A percentile compares a stretch with the other conserved stretches of the same genome.
Conservation (phyloP, 2,329 filamentous ascomycete genomes). For the Talaromyces albobiverticillius region DNA sequence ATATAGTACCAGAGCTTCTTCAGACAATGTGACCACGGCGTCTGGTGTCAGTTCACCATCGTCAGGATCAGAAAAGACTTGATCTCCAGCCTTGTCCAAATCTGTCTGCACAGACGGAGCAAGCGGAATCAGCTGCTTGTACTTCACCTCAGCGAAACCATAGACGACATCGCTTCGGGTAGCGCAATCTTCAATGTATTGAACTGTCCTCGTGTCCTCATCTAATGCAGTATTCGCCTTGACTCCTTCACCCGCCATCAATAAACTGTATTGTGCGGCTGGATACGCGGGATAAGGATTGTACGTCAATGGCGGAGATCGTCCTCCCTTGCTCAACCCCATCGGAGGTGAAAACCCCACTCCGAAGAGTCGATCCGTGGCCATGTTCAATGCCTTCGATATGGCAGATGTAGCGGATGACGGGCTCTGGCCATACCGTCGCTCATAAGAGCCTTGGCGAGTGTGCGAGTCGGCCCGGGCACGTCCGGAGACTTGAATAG, state of each 20-base stretch:
- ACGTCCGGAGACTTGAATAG: conserved; percentile 71
- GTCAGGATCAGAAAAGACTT: conserved; percentile 51
- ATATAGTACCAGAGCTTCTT: conserved; percentile 93
- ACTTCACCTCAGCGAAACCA: conserved; percentile 97
- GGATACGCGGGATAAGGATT: conserved; percentile 84
- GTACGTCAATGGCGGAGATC: conserved; percentile 46
- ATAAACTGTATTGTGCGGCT: conserved; percentile 66
- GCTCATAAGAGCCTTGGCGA: conserved; percentile 76
- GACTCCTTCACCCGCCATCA: conserved; percentile 61
- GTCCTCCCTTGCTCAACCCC: conserved; percentile 42
- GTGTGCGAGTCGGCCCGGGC: conserved; percentile 63
- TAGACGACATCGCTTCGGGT: conserved; percentile 94
- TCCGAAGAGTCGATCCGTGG: conserved; percentile 62
- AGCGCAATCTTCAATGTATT: conserved; percentile 85
- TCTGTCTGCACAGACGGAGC: conserved; percentile 62
- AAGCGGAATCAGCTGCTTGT: conserved; percentile 89
- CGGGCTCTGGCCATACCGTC: conserved; percentile 68
- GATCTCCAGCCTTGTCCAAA: conserved; percentile 26
- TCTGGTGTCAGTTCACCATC: conserved; percentile 80
- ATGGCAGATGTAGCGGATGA: conserved; percentile 86
- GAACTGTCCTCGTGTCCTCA: conserved; percentile 75
- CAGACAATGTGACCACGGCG: conserved; percentile 80
- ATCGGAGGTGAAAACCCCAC: conserved; percentile 51
- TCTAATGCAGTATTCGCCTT: conserved; percentile 60
- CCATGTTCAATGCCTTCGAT: conserved; percentile 91